phyloP scores from a whole-genome alignment of 305 asterid species.

The Rubia tinctorum region DNA sequence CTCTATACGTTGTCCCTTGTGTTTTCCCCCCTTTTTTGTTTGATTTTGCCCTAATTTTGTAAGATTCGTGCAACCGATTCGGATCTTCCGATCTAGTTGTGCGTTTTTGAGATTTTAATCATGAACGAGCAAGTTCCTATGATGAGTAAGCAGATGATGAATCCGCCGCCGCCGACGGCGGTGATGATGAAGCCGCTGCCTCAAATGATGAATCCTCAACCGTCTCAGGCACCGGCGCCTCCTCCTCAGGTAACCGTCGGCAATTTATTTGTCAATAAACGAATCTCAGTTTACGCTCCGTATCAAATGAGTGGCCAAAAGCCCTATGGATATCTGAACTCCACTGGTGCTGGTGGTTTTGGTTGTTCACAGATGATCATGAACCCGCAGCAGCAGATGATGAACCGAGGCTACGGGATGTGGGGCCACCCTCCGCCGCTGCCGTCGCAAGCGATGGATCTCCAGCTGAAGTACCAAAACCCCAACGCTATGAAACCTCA shows the following conservation, averaged over 20 bases:
- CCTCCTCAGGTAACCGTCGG: conserved; percentile 22
- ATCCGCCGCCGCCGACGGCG: conserved; percentile 11
- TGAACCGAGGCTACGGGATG: conserved; percentile 63
- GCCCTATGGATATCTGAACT: conserved; percentile 21
- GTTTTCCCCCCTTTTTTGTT: not conserved
- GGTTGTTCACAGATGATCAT: conserved; percentile 26
- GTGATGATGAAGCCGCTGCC: conserved; percentile 27
- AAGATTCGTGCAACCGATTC: not conserved
- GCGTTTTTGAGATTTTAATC: conserved; percentile 3
- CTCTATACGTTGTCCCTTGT: not conserved
- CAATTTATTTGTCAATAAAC: not conserved
- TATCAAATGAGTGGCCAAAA: conserved; percentile 31
- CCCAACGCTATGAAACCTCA: conserved; percentile 45
- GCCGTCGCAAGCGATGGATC: conserved; percentile 29
- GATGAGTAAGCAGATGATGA: conserved; percentile 45
- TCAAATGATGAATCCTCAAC: conserved; percentile 29
- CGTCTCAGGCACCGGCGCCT: conserved; percentile 17
- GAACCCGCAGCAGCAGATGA: conserved; percentile 32
- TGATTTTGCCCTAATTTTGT: not conserved
- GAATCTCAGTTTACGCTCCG: not conserved
- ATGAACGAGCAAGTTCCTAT: conserved; percentile 53
- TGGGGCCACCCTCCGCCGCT: conserved; percentile 49
- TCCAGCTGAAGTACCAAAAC: conserved; percentile 46
- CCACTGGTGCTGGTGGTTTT: conserved; percentile 9
- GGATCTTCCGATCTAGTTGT: conserved; percentile 1